phyloP scores from a whole-genome alignment of 2,329 filamentous ascomycete genomes.

The Annulohypoxylon truncatum region DNA sequence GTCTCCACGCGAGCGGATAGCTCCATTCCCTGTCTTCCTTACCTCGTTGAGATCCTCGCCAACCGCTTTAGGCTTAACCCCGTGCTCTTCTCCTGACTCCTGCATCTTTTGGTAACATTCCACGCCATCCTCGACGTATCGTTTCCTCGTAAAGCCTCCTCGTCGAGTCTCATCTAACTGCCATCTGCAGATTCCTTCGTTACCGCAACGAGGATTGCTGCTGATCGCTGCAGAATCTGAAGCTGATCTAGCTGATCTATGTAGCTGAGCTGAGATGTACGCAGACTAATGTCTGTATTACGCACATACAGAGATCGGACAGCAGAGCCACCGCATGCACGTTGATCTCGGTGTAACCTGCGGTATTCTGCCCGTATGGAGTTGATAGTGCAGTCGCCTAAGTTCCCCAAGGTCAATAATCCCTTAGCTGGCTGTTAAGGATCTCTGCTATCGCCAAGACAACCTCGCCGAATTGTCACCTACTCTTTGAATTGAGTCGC shows the following conservation, averaged over 20 bases:
- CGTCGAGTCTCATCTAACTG: constrained; percentile 7
- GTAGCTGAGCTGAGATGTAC: constrained; percentile 9
- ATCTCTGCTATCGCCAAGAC: constrained; percentile 18
- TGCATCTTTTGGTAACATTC: constrained; percentile 36
- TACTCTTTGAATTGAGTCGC: neutral
- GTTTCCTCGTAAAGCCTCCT: constrained; percentile 10
- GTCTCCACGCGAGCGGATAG: constrained; percentile 36
- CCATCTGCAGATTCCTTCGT: constrained; percentile 22
- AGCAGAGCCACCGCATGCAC: constrained; percentile 23
- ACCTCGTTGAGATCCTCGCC: constrained; percentile 26
- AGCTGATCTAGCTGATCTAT: constrained; percentile 11
- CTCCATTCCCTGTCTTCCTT: constrained; percentile 21
- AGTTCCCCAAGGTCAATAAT: neutral
- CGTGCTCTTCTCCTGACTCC: constrained; percentile 40
- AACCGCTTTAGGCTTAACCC: constrained; percentile 30
- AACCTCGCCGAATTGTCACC: constrained; percentile 7
- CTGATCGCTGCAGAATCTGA: constrained; percentile 13
- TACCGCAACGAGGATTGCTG: neutral
- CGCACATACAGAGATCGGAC: constrained; percentile 15
- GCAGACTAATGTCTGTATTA: neutral
- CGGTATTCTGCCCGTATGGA: neutral
- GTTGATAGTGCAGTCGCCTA: constrained; percentile 1
- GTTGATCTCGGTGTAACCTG: constrained; percentile 22
- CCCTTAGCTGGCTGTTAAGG: neutral
- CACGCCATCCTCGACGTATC: constrained; percentile 22